These are phyloP conservation scores for Solanum tacnaense DNA, from an alignment of 257 asterid genomes.

Conservation along the genomic window DNA sequence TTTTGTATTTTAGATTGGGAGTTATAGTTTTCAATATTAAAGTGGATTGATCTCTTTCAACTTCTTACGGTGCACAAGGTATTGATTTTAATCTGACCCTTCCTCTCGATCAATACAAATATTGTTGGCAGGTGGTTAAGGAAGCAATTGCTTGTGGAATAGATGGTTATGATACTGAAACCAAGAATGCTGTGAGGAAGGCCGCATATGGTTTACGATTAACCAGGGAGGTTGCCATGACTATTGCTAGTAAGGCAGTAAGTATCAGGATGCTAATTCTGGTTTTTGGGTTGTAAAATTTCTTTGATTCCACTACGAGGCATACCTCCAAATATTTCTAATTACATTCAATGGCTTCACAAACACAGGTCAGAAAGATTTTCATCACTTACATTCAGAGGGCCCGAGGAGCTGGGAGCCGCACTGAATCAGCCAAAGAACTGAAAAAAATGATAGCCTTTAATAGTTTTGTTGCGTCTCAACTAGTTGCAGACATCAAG, in stretches of 20 bases:
- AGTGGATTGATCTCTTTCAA: background rate
- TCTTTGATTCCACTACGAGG: background rate
- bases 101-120: background rate
- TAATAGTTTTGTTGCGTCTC: constrained; percentile 73
- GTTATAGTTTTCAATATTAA: background rate
- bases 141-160: constrained; percentile 79
- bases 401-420: constrained; percentile 72
- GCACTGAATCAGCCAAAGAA: constrained; percentile 68
- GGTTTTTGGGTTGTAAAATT: background rate
- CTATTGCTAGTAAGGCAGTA: constrained; percentile 88
- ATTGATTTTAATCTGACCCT: background rate
- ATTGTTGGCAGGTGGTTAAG: constrained; percentile 54
- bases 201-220: constrained; percentile 92
- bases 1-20: background rate
- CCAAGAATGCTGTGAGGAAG: constrained; percentile 65
- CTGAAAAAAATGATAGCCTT: constrained; percentile 77
- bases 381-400: constrained; percentile 65
- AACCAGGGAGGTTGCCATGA: constrained; percentile 82
- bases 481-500: constrained; percentile 77
- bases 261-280: constrained; percentile 19
- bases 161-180: constrained; percentile 72
- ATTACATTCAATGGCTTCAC: constrained; percentile 2
- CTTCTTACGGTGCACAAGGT: background rate
- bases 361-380: constrained; percentile 67
- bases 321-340: background rate